phyloP scores from a whole-genome alignment of 768 basidiomycete genomes.

The Suillus subaureus region DNA sequence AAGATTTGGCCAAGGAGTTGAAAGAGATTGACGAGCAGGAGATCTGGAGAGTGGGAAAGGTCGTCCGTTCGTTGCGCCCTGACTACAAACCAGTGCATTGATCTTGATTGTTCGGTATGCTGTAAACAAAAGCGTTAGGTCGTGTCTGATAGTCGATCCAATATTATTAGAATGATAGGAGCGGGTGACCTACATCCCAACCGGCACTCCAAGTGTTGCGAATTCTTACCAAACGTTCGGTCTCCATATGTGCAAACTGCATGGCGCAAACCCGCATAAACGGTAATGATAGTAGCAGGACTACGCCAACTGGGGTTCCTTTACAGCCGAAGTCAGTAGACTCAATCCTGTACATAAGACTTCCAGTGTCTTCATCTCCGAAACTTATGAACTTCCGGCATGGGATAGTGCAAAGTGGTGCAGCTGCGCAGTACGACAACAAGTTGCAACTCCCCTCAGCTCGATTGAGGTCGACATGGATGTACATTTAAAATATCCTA shows the following conservation, averaged over 20 bases:
- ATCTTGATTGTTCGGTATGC: not conserved
- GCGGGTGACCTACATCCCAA: not conserved
- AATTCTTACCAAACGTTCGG: not conserved
- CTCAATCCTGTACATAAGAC: not conserved
- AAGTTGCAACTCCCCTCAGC: not conserved
- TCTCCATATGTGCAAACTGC: not conserved
- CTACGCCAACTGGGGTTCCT: not conserved
- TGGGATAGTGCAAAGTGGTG: not conserved
- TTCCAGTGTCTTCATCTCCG: not conserved
- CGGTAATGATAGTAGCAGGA: not conserved
- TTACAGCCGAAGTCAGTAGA: not conserved
- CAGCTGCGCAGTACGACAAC: not conserved
- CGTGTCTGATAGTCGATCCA: not conserved
- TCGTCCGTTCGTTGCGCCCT: slow-evolving; percentile 85
- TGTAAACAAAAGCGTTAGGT: not conserved
- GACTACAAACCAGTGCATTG: slow-evolving; percentile 56
- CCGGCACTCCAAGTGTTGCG: not conserved
- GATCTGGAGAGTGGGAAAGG: slow-evolving; percentile 98
- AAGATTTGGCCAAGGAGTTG: slow-evolving; percentile 90
- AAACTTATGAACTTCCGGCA: not conserved
- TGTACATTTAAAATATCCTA: not conserved
- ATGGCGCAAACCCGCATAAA: not conserved
- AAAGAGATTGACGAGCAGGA: slow-evolving; percentile 96
- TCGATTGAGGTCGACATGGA: not conserved
- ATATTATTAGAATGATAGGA: not conserved